These are phyloP conservation scores for Fraxinus xanthoxyloides DNA, from an alignment of 305 asterid species.

Conservation along the genomic window DNA sequence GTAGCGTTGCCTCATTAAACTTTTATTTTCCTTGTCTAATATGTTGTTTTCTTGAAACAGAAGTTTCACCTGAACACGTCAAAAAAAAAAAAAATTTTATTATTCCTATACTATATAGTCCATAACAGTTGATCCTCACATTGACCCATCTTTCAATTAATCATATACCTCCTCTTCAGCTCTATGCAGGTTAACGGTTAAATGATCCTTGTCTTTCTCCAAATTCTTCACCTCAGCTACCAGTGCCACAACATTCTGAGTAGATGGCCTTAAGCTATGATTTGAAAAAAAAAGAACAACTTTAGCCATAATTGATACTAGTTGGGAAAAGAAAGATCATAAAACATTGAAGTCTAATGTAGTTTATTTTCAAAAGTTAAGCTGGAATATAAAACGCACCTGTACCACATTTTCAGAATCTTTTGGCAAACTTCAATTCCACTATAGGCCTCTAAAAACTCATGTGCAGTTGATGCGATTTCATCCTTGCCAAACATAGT, in stretches of 20 bases:
- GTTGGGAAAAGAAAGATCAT: background rate
- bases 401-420: slow-evolving; percentile 50
- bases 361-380: background rate
- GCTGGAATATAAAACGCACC: slow-evolving; percentile 36
- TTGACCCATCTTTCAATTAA: background rate
- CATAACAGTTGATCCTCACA: background rate
- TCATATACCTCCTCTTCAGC: slow-evolving; percentile 85
- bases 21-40: slow-evolving; percentile 61
- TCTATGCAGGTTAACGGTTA: slow-evolving; percentile 60
- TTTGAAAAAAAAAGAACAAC: slow-evolving; percentile 10
- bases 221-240: slow-evolving; percentile 52
- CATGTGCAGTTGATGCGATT: slow-evolving; percentile 42
- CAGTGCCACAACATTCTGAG: slow-evolving; percentile 62
- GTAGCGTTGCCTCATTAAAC: slow-evolving; percentile 47
- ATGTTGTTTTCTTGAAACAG: slow-evolving; percentile 64
- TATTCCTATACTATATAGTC: background rate
- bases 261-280: slow-evolving; percentile 59
- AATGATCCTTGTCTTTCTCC: slow-evolving; percentile 65
- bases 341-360: background rate
- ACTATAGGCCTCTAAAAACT: slow-evolving; percentile 58
- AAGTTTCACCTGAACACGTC: slow-evolving; percentile 51
- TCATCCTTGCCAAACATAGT: slow-evolving; percentile 56
- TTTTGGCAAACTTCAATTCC: slow-evolving; percentile 58
- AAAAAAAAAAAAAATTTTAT: background rate
- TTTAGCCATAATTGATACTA: slow-evolving; percentile 15